Evolutionary conservation across 2,329 filamentous ascomycete species (phyloP).

Genomic region (Falciphora oryzae): DNA sequence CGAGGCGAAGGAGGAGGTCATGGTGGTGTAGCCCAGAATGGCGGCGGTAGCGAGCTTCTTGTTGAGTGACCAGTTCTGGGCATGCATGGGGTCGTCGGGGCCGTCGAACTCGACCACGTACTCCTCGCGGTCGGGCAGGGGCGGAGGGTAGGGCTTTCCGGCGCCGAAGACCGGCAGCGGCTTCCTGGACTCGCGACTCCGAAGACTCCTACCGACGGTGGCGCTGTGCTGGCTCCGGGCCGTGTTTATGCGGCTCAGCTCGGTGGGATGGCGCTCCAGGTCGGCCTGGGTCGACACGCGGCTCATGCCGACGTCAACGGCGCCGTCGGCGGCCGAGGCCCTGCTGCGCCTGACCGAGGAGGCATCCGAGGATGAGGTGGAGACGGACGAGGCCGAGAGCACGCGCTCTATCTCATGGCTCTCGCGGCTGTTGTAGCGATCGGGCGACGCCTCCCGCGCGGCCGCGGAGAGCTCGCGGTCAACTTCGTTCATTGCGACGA

Average conservation of each 20-base stretch:
- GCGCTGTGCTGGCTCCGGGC: constrained; percentile 62
- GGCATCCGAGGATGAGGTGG: constrained; percentile 39
- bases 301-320: constrained; percentile 43
- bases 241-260: constrained; percentile 65
- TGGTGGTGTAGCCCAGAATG: constrained; percentile 68
- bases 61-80: constrained; percentile 76
- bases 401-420: constrained; percentile 50
- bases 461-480: constrained; percentile 48
- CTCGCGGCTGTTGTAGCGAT: constrained; percentile 16
- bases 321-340: constrained; percentile 16
- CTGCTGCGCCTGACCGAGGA: constrained; percentile 4
- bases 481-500: constrained; percentile 22
- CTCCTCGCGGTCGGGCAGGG: constrained; percentile 62
- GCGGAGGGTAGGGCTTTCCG: constrained; percentile 69
- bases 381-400: constrained; percentile 44
- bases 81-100: constrained; percentile 74
- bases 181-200: constrained; percentile 36
- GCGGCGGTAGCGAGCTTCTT: constrained; percentile 69
- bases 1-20: constrained; percentile 66
- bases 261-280: constrained; percentile 64
- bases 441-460: constrained; percentile 44
- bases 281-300: constrained; percentile 60
- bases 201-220: constrained; percentile 56
- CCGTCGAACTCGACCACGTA: constrained; percentile 82
- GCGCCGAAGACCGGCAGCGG: constrained; percentile 65